Evolutionary conservation across 208 protist genomes (phyloP).

Genomic region (Borovskyia barvae): DNA sequence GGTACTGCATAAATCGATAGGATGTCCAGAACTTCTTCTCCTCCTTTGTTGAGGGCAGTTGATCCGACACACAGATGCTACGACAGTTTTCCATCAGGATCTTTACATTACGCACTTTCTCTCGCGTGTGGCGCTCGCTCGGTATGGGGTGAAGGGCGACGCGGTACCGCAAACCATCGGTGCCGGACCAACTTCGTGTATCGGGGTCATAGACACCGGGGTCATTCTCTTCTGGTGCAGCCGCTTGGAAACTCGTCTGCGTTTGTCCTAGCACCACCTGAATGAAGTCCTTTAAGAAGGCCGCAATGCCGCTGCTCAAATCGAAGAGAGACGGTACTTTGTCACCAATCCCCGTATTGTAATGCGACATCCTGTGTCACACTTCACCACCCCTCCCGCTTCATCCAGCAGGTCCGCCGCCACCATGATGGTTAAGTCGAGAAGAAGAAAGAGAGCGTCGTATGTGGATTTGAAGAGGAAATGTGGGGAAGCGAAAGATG

Average conservation of each 20-base stretch:
- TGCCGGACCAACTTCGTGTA: slow-evolving; percentile 72
- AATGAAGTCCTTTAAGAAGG: slow-evolving; percentile 72
- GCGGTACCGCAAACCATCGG: slow-evolving; percentile 76
- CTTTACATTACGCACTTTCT: slow-evolving; percentile 85
- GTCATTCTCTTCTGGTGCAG: slow-evolving; percentile 54
- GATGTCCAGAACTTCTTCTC: slow-evolving; percentile 87
- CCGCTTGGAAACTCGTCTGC: slow-evolving; percentile 72
- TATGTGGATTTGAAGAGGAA: not conserved
- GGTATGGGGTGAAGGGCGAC: slow-evolving; percentile 79
- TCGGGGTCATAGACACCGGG: slow-evolving; percentile 64
- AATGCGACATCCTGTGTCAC: slow-evolving; percentile 87
- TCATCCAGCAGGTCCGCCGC: no score
- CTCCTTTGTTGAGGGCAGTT: slow-evolving; percentile 79
- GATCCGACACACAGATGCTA: slow-evolving; percentile 75
- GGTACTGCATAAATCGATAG: slow-evolving; percentile 90
- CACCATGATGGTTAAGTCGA: no score
- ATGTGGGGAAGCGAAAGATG: not conserved
- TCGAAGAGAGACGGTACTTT: slow-evolving; percentile 85
- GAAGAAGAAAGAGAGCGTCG: no score
- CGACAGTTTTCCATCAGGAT: slow-evolving; percentile 91
- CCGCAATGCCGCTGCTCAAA: slow-evolving; percentile 58
- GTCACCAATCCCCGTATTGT: slow-evolving; percentile 81
- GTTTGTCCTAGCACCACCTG: slow-evolving; percentile 63
- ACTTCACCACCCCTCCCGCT: no score
- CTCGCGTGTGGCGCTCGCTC: slow-evolving; percentile 80